A percentile compares a stretch with the other conserved stretches of the same genome.
Conservation (phyloP, 2,329 filamentous ascomycete genomes). For the Hymenoscyphus linearis region DNA sequence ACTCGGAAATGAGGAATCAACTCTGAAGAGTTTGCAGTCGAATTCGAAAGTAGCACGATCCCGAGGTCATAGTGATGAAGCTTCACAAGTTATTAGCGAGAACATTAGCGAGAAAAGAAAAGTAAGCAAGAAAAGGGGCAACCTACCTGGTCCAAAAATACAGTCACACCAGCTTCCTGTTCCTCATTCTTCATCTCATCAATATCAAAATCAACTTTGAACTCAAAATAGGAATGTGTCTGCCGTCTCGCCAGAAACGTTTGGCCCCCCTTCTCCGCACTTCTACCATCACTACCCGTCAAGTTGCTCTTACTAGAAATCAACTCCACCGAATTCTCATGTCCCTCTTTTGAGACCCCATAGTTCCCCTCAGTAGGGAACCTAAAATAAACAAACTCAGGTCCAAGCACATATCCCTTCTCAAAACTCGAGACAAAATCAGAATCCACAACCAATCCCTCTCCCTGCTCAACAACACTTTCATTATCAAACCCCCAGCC, state of each 20-base stretch:
- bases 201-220: constrained; percentile 38
- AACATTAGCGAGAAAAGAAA: background rate
- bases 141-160: constrained; percentile 40
- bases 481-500: constrained; percentile 29
- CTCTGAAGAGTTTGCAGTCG: background rate
- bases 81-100: constrained; percentile 27
- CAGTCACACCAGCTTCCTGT: constrained; percentile 48
- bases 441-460: constrained; percentile 39
- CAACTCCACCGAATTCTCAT: constrained; percentile 42
- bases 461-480: constrained; percentile 34
- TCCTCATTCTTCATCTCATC: constrained; percentile 32
- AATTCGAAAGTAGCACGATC: constrained; percentile 7
- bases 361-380: constrained; percentile 40
- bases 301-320: constrained; percentile 47
- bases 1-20: constrained; percentile 12
- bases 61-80: constrained; percentile 39
- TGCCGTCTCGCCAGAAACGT: constrained; percentile 51
- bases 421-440: constrained; percentile 42
- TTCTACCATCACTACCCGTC: constrained; percentile 46
- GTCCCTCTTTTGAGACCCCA: constrained; percentile 38
- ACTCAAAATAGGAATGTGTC: constrained; percentile 50
- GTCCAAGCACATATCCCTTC: constrained; percentile 40
- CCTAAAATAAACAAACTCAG: constrained; percentile 52
- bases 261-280: constrained; percentile 40
- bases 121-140: background rate